Base-by-base conservation (phyloP, 306 rosid genomes). In the Trifolium dubium region DNA sequence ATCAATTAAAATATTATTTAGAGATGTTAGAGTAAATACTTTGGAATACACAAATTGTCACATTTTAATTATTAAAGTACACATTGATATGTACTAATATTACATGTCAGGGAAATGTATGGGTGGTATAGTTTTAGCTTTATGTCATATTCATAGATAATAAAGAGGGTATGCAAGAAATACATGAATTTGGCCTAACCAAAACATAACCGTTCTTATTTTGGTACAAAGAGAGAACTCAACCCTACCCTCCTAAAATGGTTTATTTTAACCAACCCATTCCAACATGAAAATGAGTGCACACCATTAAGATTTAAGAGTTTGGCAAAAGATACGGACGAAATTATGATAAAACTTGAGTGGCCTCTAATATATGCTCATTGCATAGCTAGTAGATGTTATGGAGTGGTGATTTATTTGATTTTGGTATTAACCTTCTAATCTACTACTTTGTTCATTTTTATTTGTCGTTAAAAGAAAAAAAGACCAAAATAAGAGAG, bases 161-260 rank as follows among this genome's bases (percentile, higher is more conserved):
- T 82, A 82, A 85, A 75, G 67, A 65, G 35, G 79, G 35, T 71
- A 81, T 78, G 73, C 61, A 81, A 50, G 72, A 74, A 79, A 77
- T 72, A 84, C 78, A 81, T 80, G 85, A 82, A 82, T 79, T 86
- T 77, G 76, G 87, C 87, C 88, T 58, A 81, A 83, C 86, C 79
- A 75, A 76, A 74, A 72, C 79, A 78, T 72, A 80, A 71, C 47
- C 61, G 55, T 37, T 69, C 63, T 49, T 37, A 4, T 67, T 73
- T 73, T 73, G 77, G 82, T 32, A 32, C 76, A 51, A 28, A 72
- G 71, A 43, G 54, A 23, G 43, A 19, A 66, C 39, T 67, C 37
- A 56, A 11, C 44, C 41, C 60, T 10, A 23, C 43, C 12, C 41
- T 44, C 56, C 55, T 37, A 59, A 81, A 79, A 18, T 81, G 60